Conservation (phyloP, 306 rosid genomes). For the Dryas octopetala region DNA sequence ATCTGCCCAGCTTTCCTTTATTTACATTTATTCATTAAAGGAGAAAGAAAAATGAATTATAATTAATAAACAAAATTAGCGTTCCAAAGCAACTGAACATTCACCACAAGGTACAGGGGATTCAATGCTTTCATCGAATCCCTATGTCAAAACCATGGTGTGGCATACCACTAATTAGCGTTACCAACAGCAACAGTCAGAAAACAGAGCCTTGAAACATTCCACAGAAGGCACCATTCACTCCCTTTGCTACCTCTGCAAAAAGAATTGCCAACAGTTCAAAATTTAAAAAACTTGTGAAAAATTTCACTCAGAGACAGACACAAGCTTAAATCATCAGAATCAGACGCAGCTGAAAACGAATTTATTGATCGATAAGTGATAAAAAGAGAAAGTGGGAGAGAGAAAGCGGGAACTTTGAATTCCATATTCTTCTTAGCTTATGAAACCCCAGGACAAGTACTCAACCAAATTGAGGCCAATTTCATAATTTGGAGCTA, state of each 20-base stretch:
- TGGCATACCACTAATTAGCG: conserved; percentile 26
- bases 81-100: conserved; percentile 35
- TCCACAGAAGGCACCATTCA: conserved; percentile 13
- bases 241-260: conserved; percentile 52
- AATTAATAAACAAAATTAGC: conserved; percentile 40
- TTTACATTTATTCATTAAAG: conserved; percentile 42
- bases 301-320: background rate
- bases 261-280: conserved; percentile 12
- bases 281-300: conserved; percentile 7
- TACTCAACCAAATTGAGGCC: background rate
- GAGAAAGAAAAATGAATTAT: conserved; percentile 44
- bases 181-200: conserved; percentile 34
- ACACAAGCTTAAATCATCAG: background rate
- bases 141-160: conserved; percentile 20
- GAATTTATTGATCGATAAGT: no score
- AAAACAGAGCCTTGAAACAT: conserved; percentile 21
- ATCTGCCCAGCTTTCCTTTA: conserved; percentile 13
- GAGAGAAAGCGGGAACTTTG: conserved; percentile 9
- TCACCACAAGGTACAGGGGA: conserved; percentile 27
- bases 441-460: background rate
- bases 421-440: background rate
- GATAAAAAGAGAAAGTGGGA: background rate
- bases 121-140: conserved; percentile 20
- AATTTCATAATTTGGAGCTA: background rate
- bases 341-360: background rate